Evolutionary conservation across 2,329 filamentous ascomycete genomes (phyloP).

Genomic region (Drechslerella stenobrocha): DNA sequence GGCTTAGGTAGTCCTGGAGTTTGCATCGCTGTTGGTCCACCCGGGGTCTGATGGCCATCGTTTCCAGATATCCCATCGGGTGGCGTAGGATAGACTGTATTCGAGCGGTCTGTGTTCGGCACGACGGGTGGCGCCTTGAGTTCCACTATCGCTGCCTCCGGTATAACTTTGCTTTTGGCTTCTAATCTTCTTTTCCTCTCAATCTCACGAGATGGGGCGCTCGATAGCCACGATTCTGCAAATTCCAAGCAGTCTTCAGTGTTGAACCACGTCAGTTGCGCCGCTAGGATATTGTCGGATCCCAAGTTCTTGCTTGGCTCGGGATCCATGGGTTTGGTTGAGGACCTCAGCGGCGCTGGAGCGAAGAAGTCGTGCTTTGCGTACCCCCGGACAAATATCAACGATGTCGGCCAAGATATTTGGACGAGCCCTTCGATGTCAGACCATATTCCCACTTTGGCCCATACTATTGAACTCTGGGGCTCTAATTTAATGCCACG

Average conservation of each 20-base stretch:
- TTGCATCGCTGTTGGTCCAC: constrained; percentile 23
- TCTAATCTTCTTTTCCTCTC: constrained; percentile 32
- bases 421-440: constrained; percentile 37
- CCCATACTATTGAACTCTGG: constrained; percentile 14
- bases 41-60: constrained; percentile 35
- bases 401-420: constrained; percentile 30
- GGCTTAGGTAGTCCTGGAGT: constrained; percentile 26
- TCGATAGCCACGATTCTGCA: constrained; percentile 23
- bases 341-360: background rate
- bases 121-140: constrained; percentile 5
- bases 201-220: constrained; percentile 9
- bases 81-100: constrained; percentile 42
- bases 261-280: constrained; percentile 39
- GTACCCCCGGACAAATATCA: constrained; percentile 33
- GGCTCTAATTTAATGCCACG: constrained; percentile 24
- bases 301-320: constrained; percentile 5
- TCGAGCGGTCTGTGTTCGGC: constrained; percentile 35
- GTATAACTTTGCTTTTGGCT: constrained; percentile 20
- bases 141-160: constrained; percentile 3
- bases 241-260: constrained; percentile 32
- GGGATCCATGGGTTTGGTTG: background rate
- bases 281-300: constrained; percentile 14
- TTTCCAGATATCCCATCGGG: constrained; percentile 38
- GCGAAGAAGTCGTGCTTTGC: background rate
- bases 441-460: constrained; percentile 29